Evolutionary conservation across 768 basidiomycete species (phyloP), one percentile per base, ranked within the genome.

Genomic region (Xerocomellus amylosporus): DNA sequence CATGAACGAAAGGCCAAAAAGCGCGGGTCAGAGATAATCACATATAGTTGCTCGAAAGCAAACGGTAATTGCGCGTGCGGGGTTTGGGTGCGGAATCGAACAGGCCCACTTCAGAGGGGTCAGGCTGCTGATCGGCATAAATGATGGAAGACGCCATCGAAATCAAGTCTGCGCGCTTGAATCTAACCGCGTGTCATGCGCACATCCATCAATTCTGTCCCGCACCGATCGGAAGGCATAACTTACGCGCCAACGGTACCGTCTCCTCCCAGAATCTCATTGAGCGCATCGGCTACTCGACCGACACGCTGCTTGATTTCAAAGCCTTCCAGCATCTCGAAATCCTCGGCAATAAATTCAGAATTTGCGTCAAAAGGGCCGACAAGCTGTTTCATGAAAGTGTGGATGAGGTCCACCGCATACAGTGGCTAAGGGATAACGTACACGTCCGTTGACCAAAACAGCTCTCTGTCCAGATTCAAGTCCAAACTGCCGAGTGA

Each of bases 401-500:
- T 36, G 7, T 33, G 13, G 30, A 43, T 54, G 44, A 59, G 56
- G 54, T 13, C 41, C 40, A 49, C 47, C 7, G 36, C 30, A 30
- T 34, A 30, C 26, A 26, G 5, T 4, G 4, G 19, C 24, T 19
- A 24, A 53, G 9, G 22, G 3, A 54, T 15, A 8, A 74, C 87
- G 67, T 65, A 95, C 93, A 31, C 95, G 77, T 24, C 95, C 96
- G 61, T 97, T 97, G 48, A 90, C 74, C 34, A 95, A 56, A 36
- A 98, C 54, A 1, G 79, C 90, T 20, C 75, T 75, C 53, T 86
- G 71, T 0, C 87, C 88, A 2, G 85, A 80, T 14, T 66, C 60
- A 26, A 94, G 63, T n/a, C 78, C 78, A 3, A 92, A 61, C 48
- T 80, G 79, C 26, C 82, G 74, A 3, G 77, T 75, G 14, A 90